These are phyloP conservation scores for Diplodia scrobiculata DNA, from an alignment of 2,329 filamentous ascomycete species.

Conservation along the genomic window DNA sequence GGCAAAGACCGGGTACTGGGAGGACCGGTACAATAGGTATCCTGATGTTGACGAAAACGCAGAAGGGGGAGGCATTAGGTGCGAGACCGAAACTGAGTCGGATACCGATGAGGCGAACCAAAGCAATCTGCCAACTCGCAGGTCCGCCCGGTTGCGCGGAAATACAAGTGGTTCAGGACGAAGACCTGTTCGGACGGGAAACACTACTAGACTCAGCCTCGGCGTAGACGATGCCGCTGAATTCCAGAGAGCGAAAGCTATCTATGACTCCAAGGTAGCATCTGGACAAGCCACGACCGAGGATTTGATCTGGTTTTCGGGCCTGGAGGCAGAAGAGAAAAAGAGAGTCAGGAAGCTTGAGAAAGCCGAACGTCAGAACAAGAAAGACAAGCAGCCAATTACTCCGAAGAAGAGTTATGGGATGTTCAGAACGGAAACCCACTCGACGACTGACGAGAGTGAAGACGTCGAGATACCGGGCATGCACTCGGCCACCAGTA, in stretches of 20 bases:
- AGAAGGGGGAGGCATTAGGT: neutral
- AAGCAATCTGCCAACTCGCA: neutral
- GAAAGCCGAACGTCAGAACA: neutral
- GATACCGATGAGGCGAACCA: neutral
- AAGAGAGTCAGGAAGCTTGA: neutral
- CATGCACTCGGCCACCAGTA: neutral
- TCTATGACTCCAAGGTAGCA: neutral
- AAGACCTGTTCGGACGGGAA: neutral
- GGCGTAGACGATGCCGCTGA: neutral
- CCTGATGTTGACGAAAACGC: neutral
- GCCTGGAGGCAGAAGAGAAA: neutral
- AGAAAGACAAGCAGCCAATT: neutral
- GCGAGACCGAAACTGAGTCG: neutral
- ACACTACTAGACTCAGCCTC: too few relatives aligned
- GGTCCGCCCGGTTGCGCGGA: neutral
- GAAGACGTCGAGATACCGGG: neutral
- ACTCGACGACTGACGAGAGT: neutral
- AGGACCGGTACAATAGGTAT: neutral
- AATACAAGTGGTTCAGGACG: neutral
- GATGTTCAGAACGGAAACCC: neutral
- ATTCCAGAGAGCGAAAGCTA: neutral
- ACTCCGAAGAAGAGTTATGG: neutral
- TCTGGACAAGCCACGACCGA: neutral
- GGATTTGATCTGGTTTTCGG: conserved; percentile 3
- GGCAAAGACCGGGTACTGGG: neutral